phyloP scores from a whole-genome alignment of 2,329 filamentous ascomycete genomes.

The Colletotrichum costaricense region DNA sequence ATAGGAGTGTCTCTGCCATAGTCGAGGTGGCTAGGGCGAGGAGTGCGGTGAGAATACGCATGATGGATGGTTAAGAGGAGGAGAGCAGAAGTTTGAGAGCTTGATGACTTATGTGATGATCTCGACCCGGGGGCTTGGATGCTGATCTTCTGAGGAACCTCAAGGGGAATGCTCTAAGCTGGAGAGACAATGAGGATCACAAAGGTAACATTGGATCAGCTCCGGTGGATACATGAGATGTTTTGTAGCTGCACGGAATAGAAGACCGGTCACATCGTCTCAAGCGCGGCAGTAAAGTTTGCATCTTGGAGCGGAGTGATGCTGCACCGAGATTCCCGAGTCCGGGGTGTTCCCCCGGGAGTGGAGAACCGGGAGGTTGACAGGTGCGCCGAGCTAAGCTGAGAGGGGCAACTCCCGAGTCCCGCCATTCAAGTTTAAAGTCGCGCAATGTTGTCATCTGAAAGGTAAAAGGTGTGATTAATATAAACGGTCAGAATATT shows the following conservation, averaged over 20 bases:
- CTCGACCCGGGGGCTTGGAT: background rate
- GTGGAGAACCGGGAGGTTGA: slow-evolving; percentile 16
- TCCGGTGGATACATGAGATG: background rate
- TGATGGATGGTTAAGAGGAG: background rate
- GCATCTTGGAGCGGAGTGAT: slow-evolving; percentile 1
- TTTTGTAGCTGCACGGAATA: background rate
- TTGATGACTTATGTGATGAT: background rate
- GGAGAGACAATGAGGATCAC: background rate
- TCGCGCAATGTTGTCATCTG: slow-evolving; percentile 15
- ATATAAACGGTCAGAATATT: background rate
- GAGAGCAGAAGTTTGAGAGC: background rate
- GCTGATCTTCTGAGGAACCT: background rate
- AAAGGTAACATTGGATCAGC: background rate
- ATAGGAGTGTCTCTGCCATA: slow-evolving; percentile 41
- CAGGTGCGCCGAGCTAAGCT: slow-evolving; percentile 19
- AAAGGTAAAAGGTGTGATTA: slow-evolving; percentile 22
- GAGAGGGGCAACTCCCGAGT: slow-evolving; percentile 11
- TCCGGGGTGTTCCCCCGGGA: slow-evolving; percentile 15
- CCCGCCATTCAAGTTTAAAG: background rate
- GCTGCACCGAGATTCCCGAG: slow-evolving; percentile 32
- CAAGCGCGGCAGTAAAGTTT: slow-evolving; percentile 16
- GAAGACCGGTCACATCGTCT: no score
- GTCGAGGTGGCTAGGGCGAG: slow-evolving; percentile 13
- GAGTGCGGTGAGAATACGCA: background rate
- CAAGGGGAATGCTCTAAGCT: background rate